phyloP scores from a whole-genome alignment of 192 early-diverging fungal genomes.

The Podila horticola region DNA sequence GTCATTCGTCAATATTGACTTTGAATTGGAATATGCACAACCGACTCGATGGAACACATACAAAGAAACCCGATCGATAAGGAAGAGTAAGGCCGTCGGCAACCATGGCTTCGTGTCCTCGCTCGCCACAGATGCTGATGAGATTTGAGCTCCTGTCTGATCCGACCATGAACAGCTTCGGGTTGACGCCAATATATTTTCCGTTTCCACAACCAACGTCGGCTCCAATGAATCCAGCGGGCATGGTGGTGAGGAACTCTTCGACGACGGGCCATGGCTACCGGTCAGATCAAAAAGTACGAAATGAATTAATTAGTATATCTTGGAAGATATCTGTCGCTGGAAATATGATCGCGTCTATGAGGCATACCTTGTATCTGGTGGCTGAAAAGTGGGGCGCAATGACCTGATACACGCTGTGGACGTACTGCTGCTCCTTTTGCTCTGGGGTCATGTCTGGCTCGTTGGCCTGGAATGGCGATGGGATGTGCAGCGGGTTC shows the following conservation, averaged over 20 bases:
- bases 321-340: background rate
- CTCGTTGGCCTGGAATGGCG: conserved; percentile 30
- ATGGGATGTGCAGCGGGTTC: conserved; percentile 42
- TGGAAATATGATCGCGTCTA: background rate
- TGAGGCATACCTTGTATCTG: conserved; percentile 81
- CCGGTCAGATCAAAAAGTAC: background rate
- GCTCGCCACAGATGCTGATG: conserved; percentile 75
- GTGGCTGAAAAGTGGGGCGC: conserved; percentile 94
- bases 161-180: conserved; percentile 82
- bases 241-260: conserved; percentile 71
- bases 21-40: background rate
- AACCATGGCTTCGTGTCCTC: conserved; percentile 85
- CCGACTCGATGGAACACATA: conserved; percentile 47
- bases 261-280: conserved; percentile 97
- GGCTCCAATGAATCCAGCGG: conserved; percentile 81
- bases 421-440: conserved; percentile 86
- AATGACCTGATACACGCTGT: conserved; percentile 92
- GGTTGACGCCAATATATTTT: conserved; percentile 94
- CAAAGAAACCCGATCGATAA: conserved; percentile 77
- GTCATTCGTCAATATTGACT: background rate
- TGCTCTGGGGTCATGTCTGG: conserved; percentile 42
- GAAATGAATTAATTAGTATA: background rate
- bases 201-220: conserved; percentile 99
- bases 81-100: conserved; percentile 84
- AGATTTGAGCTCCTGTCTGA: conserved; percentile 87